Conservation (phyloP, 164 flowering plant genomes). For the Berberis vulgaris region DNA sequence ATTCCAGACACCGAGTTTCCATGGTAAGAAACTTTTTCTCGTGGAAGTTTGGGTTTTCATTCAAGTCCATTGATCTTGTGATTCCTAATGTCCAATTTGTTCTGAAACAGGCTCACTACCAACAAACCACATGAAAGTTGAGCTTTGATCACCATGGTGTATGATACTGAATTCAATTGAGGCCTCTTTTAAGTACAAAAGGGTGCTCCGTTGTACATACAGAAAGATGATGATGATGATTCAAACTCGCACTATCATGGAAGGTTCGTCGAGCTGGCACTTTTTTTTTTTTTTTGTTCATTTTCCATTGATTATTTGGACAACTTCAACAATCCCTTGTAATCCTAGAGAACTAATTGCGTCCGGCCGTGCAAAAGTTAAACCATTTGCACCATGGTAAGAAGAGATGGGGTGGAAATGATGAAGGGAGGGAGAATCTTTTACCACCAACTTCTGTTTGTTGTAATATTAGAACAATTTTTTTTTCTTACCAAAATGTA, state of each 20-base stretch:
- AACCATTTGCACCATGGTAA: constrained; percentile 20
- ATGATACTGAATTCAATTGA: constrained; percentile 15
- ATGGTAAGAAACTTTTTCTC: constrained; percentile 19
- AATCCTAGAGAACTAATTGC: no score
- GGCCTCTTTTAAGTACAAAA: constrained; percentile 18
- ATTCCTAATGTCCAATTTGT: neutral
- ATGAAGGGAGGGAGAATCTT: neutral
- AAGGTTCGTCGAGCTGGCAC: neutral
- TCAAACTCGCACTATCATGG: constrained; percentile 4
- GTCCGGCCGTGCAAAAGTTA: constrained; percentile 16
- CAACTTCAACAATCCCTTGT: no score
- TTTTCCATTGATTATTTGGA: neutral
- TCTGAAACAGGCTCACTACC: constrained; percentile 44
- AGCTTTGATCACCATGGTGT: constrained; percentile 31
- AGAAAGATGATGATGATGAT: constrained; percentile 1
- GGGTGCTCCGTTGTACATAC: constrained; percentile 28
- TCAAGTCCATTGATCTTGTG: neutral
- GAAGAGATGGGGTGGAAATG: constrained; percentile 3
- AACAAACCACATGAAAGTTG: constrained; percentile 58
- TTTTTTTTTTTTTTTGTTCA: constrained; percentile 6
- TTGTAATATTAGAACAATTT: no score
- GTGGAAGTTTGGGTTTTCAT: neutral
- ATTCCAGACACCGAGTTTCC: constrained; percentile 19
- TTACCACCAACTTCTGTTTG: neutral
- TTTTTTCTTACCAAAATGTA: no score